These are phyloP conservation scores for Erythrobasidium hasegawianum DNA, from an alignment of 1,284 basidiomycete species.

Conservation along the genomic window DNA sequence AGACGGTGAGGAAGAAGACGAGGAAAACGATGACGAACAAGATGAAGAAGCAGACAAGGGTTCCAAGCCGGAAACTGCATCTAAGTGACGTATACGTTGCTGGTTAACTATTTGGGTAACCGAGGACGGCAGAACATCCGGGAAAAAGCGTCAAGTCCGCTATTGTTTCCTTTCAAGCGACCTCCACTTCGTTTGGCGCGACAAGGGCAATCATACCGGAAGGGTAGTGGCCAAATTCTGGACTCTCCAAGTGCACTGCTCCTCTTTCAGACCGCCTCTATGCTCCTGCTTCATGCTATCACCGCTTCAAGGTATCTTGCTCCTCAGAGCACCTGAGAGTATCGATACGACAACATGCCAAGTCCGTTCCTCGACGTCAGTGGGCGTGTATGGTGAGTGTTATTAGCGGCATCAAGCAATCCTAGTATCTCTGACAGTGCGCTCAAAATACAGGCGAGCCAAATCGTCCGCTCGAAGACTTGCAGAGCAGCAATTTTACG, in stretches of 20 bases:
- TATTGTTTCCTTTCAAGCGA: not conserved
- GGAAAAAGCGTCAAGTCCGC: not conserved
- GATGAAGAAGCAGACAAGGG: conserved; percentile 10
- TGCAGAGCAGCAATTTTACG: conserved; percentile 18
- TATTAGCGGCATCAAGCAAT: too few species aligned
- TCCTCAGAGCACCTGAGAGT: not conserved
- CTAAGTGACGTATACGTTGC: too few species aligned
- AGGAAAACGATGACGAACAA: conserved; percentile 2
- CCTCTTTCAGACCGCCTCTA: not conserved
- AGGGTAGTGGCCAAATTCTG: not conserved
- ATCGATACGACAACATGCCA: conserved; percentile 2
- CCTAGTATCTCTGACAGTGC: too few species aligned
- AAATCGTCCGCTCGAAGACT: conserved; percentile 23
- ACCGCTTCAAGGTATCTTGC: too few species aligned
- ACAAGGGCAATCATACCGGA: not conserved
- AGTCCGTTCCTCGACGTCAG: conserved; percentile 1
- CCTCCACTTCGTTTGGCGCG: not conserved
- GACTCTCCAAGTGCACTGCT: not conserved
- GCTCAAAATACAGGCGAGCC: conserved; percentile 6
- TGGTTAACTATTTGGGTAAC: too few species aligned
- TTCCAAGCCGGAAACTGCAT: too few species aligned
- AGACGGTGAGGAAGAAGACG: conserved; percentile 11
- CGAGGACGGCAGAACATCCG: too few species aligned
- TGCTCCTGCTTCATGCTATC: not conserved
- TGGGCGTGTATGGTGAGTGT: conserved; percentile 23